Evolutionary conservation across 768 basidiomycete genomes (phyloP), one percentile per base, ranked within the genome.

Genomic region (Boletellus emodensis): DNA sequence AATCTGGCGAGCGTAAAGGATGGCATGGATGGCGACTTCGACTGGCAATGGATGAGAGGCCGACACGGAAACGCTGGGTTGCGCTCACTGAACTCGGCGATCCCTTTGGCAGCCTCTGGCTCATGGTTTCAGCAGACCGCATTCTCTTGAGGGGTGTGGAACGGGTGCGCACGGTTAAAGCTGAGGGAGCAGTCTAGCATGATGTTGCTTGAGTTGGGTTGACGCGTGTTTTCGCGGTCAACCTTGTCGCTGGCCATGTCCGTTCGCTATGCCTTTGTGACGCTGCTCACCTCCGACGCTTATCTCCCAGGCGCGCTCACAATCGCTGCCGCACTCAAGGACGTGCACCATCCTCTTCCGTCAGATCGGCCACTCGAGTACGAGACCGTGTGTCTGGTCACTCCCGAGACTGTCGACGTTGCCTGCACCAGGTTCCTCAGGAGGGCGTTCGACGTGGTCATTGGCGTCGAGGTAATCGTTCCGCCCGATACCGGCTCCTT

Each of bases 251-350:
- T 54, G 60, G 67, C 59, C 62, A 87, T 87, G 86, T 75, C 82
- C 70, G 50, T 62, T 74, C 75, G 74, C 67, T 85, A 80, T 78
- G 91, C 90, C 61, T 90, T 96, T 68, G 91, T 87, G 59, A 91
- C 95, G 37, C 87, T 99, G 58, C 72, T 98, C 61, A 93, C 95
- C 49, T 91, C 93, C 30, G 87, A 94, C 65, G 75, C 78, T 24
- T 99, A 99, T 73, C 84, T 98, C 46, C 91, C 92, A 32, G 96
- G 96, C 47, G 94, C 89, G 32, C 84, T 98, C 58, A 81, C 87
- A 52, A 77, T 93, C 61, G 88, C 82, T 30, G 89, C 87, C 47
- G 89, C 95, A 14, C 79, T 99, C 58, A 81, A 80, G 48, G 89
- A 94, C 53, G 65, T 91, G 37, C 93, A 94, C 62, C 52, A 43